Conservation (phyloP, 805 yeast genomes). For the Metschnikowia santaceciliae region DNA sequence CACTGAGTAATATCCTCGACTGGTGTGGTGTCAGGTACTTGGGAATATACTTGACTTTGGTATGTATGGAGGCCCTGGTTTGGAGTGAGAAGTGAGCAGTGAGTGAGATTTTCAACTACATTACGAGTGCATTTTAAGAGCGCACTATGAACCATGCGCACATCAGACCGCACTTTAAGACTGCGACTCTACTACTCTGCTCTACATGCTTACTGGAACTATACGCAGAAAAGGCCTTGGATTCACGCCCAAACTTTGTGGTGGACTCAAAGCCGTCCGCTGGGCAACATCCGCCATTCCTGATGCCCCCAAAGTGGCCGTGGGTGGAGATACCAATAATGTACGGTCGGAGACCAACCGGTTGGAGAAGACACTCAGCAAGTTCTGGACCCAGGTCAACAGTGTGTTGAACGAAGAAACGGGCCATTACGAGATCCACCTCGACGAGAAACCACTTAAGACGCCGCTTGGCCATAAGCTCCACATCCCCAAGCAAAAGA, state of each 20-base stretch:
- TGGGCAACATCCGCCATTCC: conserved; percentile 2
- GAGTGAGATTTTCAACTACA: no score
- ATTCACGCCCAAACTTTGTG: no score
- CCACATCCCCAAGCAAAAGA: conserved; percentile 55
- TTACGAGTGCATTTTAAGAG: no score
- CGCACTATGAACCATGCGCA: no score
- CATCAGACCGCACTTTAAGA: no score
- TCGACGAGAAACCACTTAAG: conserved; percentile 73
- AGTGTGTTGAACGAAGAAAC: conserved; percentile 28
- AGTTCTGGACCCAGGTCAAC: conserved; percentile 78
- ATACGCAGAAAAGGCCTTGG: not conserved
- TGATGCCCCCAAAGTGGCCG: conserved; percentile 18
- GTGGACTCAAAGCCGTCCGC: not conserved
- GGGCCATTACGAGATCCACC: conserved; percentile 47
- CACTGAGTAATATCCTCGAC: no score
- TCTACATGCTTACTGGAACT: not conserved
- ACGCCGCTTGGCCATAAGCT: conserved; percentile 80
- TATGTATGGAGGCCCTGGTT: no score
- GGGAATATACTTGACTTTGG: no score
- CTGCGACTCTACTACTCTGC: no score
- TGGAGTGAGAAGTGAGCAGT: no score
- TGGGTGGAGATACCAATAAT: conserved; percentile 44
- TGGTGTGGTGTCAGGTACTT: no score
- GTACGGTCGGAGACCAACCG: conserved; percentile 61
- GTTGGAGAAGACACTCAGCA: conserved; percentile 60